Evolutionary conservation across 768 basidiomycete species (phyloP).

Genomic region (Tremella mesenterica): DNA sequence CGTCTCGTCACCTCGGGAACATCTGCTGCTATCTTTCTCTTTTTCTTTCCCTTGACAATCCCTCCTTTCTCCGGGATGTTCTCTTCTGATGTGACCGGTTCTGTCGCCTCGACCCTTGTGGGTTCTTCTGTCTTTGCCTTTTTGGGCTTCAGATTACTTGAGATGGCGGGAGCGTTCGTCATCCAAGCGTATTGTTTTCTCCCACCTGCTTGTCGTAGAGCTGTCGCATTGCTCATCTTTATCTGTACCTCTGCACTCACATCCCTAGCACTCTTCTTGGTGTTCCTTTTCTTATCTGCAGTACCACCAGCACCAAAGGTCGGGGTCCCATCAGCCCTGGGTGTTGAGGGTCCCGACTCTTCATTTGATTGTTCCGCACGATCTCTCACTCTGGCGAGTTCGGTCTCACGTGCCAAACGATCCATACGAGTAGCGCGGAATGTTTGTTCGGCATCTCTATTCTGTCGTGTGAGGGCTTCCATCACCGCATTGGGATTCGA

Average conservation of each 20-base stretch:
- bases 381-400: slow-evolving; percentile 13
- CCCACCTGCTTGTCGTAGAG: slow-evolving; percentile 25
- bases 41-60: slow-evolving; percentile 2
- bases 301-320: neutral
- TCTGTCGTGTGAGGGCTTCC: slow-evolving; percentile 16
- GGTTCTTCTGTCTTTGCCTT: slow-evolving; percentile 11
- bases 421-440: slow-evolving; percentile 24
- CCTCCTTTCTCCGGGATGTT: too few relatives aligned
- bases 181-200: slow-evolving; percentile 34
- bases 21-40: slow-evolving; percentile 4
- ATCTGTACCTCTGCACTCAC: slow-evolving; percentile 26
- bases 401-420: slow-evolving; percentile 19
- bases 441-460: slow-evolving; percentile 22
- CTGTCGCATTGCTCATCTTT: slow-evolving; percentile 32
- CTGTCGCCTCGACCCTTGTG: neutral
- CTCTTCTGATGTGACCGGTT: neutral
- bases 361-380: neutral
- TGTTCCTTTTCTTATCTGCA: slow-evolving; percentile 4
- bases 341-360: slow-evolving; percentile 17
- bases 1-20: neutral
- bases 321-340: slow-evolving; percentile 1
- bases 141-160: slow-evolving; percentile 23
- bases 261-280: slow-evolving; percentile 18
- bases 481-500: slow-evolving; percentile 19
- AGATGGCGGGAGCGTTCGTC: slow-evolving; percentile 22